Evolutionary conservation across 495 filamentous ascomycete genomes (phyloP).

Genomic region (Glonium stellatum): DNA sequence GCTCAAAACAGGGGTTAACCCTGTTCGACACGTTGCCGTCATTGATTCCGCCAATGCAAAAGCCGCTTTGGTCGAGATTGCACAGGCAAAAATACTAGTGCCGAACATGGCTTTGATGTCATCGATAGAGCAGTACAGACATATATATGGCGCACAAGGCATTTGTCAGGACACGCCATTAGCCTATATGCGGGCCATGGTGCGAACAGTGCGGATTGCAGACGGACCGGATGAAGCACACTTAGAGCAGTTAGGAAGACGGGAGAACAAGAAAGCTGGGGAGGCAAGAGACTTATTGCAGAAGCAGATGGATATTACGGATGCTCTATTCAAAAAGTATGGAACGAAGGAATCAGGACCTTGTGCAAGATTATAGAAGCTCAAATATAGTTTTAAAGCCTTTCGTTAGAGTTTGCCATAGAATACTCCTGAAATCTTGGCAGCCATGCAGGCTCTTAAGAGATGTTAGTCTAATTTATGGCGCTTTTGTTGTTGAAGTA

Average conservation of each 20-base stretch:
- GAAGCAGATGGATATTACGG: slow-evolving; percentile 19
- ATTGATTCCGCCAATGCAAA: slow-evolving; percentile 36
- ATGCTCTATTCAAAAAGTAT: slow-evolving; percentile 18
- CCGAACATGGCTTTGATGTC: slow-evolving; percentile 33
- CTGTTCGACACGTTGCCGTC: too few relatives aligned
- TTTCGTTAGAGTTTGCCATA: too few relatives aligned
- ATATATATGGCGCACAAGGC: slow-evolving; percentile 77
- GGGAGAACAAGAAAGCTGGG: slow-evolving; percentile 61
- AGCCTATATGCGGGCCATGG: slow-evolving; percentile 77
- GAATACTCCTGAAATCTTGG: too few relatives aligned
- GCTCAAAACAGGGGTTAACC: too few relatives aligned
- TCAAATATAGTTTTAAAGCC: background rate
- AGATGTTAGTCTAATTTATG: too few relatives aligned
- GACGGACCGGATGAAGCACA: slow-evolving; percentile 95
- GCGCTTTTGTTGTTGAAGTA: too few relatives aligned
- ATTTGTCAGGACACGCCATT: slow-evolving; percentile 87
- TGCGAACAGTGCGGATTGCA: slow-evolving; percentile 74
- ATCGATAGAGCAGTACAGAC: slow-evolving; percentile 57
- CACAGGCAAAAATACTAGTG: slow-evolving; percentile 38
- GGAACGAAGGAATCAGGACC: slow-evolving; percentile 9
- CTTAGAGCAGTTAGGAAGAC: slow-evolving; percentile 78
- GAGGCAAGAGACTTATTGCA: slow-evolving; percentile 13
- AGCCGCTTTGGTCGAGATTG: slow-evolving; percentile 36
- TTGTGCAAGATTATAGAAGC: slow-evolving; percentile 8
- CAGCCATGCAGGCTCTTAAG: too few relatives aligned